Evolutionary conservation across 192 early-diverging fungal genomes (phyloP).

Genomic region (Backusella circina): DNA sequence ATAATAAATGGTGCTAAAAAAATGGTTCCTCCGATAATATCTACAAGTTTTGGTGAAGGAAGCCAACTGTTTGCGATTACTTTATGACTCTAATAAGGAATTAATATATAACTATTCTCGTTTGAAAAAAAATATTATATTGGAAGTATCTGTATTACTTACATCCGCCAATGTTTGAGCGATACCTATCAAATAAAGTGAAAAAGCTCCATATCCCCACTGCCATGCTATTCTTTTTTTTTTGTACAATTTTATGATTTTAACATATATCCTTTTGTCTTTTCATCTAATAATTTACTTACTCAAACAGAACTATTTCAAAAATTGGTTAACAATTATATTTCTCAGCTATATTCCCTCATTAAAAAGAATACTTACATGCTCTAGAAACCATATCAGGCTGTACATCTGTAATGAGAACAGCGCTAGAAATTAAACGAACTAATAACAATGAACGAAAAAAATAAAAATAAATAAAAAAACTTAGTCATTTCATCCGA

Average conservation of each 20-base stretch:
- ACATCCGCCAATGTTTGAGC: slow-evolving; percentile 26
- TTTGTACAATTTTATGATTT: background rate
- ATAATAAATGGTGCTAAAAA: slow-evolving; percentile 23
- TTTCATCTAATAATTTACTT: background rate
- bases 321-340: background rate
- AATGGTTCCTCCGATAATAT: slow-evolving; percentile 16
- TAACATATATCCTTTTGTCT: background rate
- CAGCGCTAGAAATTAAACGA: slow-evolving; percentile 12
- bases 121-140: background rate
- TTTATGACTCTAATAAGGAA: slow-evolving; percentile 21
- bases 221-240: slow-evolving; percentile 17
- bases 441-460: background rate
- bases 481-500: background rate
- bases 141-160: background rate
- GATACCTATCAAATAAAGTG: slow-evolving; percentile 30
- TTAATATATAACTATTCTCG: background rate
- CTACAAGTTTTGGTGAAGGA: slow-evolving; percentile 22
- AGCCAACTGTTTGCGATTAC: slow-evolving; percentile 26
- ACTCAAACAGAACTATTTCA: slow-evolving; percentile 4
- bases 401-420: slow-evolving; percentile 15
- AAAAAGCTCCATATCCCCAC: slow-evolving; percentile 21
- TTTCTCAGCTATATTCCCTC: background rate
- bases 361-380: slow-evolving; percentile 3
- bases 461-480: background rate
- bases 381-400: slow-evolving; percentile 18